Evolutionary conservation across 768 basidiomycete genomes (phyloP), one percentile per base, ranked within the genome.

Genomic region (Tylopilus felleus): DNA sequence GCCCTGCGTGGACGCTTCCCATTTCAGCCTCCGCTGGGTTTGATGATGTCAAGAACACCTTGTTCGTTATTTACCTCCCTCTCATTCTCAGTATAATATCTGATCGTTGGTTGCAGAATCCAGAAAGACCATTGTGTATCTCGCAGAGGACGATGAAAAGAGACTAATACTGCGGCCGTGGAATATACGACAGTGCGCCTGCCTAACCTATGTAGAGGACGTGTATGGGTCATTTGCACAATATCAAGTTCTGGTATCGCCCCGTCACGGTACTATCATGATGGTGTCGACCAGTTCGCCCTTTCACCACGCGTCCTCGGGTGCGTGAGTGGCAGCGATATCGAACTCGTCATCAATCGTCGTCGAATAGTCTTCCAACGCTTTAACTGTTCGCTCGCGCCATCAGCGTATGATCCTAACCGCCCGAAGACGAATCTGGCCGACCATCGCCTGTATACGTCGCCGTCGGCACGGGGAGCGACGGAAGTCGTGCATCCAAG

Each of bases 251-350:
- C n/a, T n/a, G n/a, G 65, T 89, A 82, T 52, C 85, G 76, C 23
- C 90, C 90, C 14, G 77, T 76, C n/a, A n/a, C n/a, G n/a, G n/a
- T 59, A 85, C 80, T 58, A 89, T 76, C 60, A 90, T 73, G 27
- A 77, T 76, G 60, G 91, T 88, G 57, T 90, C 88, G n/a, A 92
- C 72, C 53, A 93, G 70, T 61, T 89, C 86, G 19, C 96, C 96
- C 51, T 84, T 89, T 96, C 95, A 98, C 96, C 96, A 98, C 1
- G 95, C 96, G 63, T 98, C 95, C 62, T 94, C 93, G 5, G 93
- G 93, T 8, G 93, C 95, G 22, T 84, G 80, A 0, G 91, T 95
- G 10, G 98, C 95, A 8, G 94, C 95, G 59, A 98, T 97, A 68
- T 95, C 90, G 68, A 98, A 97, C 73, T 98, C 96, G 65, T 95